Evolutionary conservation across 495 filamentous ascomycete genomes (phyloP).

Genomic region (Penicillium longicatenatum): DNA sequence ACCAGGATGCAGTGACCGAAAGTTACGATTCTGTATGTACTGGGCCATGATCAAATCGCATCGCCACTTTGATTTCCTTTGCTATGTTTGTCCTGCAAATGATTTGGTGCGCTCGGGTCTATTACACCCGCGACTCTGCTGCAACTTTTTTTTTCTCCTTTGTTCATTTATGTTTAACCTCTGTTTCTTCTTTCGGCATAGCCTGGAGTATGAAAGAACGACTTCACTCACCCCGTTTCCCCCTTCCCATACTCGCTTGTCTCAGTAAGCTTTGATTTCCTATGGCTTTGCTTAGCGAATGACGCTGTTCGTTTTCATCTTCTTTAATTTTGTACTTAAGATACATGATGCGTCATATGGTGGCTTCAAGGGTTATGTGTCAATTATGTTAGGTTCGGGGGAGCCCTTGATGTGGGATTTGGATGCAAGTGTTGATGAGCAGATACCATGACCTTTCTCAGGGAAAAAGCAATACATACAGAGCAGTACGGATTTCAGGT

Average conservation of each 20-base stretch:
- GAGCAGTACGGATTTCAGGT: not conserved
- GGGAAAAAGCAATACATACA: not conserved
- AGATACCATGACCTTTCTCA: not conserved
- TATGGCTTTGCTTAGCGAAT: not conserved
- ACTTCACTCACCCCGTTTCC: slow-evolving; percentile 14
- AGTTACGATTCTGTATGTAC: slow-evolving; percentile 3
- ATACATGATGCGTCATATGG: not conserved
- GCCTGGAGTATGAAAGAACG: slow-evolving; percentile 49
- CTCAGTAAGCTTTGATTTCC: slow-evolving; percentile 16
- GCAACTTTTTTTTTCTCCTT: not conserved
- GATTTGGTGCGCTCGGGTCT: slow-evolving; percentile 12
- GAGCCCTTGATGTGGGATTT: not conserved
- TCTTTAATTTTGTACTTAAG: slow-evolving; percentile 2
- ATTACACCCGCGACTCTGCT: slow-evolving; percentile 8
- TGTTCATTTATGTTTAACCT: not conserved
- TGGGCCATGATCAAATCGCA: not conserved
- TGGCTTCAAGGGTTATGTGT: not conserved
- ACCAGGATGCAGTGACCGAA: not conserved
- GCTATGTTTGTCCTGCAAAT: slow-evolving; percentile 19
- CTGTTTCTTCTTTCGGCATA: slow-evolving; percentile 39
- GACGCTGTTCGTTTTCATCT: not conserved
- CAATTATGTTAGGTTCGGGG: not conserved
- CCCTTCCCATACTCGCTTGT: slow-evolving; percentile 26
- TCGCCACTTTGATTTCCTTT: slow-evolving; percentile 6
- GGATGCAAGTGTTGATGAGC: not conserved